Evolutionary conservation across 2,329 filamentous ascomycete genomes (phyloP), one percentile per base, ranked within the genome.

Genomic region (Talaromyces verruculosus): DNA sequence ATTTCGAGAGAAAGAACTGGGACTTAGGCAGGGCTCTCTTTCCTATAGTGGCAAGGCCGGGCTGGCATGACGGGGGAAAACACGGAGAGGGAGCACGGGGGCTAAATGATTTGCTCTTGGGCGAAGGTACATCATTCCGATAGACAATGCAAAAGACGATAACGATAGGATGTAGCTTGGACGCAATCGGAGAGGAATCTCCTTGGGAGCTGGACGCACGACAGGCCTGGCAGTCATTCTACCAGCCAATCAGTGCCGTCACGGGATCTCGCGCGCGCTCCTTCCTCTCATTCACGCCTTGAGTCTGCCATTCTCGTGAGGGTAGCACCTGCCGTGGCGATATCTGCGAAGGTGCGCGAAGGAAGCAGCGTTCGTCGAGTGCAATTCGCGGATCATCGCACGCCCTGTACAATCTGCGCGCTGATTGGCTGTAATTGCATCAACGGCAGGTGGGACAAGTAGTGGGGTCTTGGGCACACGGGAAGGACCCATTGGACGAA

Each of bases 361-460:
- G 49, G 49, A 64, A 64, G 51, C 51, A 58, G 51, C 51, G 37
- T 41, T 63, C 61, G 58, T 63, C 66, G 66, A 67, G 66, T 67
- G 51, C 37, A 28, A 61, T 39, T 57, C 45, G 39, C 60, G 60
- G 51, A 65, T 65, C 47, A 61, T 63, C 37, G 66, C 66, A 67
- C 66, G 66, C 66, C 60, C 60, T 25, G 25, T 28, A 13, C 39
- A 25, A 10, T 5, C 22, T 3, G 37, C 17, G 37, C 17, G n/a
- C 10, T 58, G 39, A 67, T 65, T 67, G 66, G 65, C 49, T n/a
- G 58, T 10, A 1, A 13, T 25, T 10, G 11, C 17, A 22, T 10
- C 25, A 45, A 25, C 45, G 64, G 37, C 39, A 45, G 30, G 58
- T 57, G 57, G 47, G 58, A 10, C 64, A 39, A 8, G 8, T 45